Conservation (phyloP, 1,284 basidiomycete species). For the Trichosporon sp. region DNA sequence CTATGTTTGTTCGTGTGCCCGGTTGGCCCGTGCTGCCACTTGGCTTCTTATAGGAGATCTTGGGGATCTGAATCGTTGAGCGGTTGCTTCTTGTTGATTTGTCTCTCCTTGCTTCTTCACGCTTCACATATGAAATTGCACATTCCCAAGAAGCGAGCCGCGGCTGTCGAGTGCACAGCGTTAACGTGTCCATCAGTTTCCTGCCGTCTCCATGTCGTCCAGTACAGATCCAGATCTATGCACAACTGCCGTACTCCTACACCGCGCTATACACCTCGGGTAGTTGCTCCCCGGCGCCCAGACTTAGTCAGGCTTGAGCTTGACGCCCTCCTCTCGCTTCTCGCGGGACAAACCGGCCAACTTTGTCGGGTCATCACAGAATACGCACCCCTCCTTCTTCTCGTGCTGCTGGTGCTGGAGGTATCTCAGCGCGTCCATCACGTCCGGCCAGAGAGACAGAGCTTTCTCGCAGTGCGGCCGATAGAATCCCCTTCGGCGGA, state of each 20-base stretch:
- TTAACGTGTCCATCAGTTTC: not conserved
- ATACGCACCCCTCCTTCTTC: not conserved
- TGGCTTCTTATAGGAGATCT: too few species aligned
- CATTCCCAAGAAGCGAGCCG: too few species aligned
- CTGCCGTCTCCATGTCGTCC: not conserved
- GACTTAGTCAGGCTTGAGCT: constrained; percentile 4
- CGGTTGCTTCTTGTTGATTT: too few species aligned
- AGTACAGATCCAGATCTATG: not conserved
- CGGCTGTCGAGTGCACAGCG: too few species aligned
- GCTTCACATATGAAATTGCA: too few species aligned
- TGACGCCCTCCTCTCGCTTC: constrained; percentile 2
- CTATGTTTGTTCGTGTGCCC: too few species aligned
- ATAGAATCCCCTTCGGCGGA: not conserved
- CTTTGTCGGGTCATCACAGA: not conserved
- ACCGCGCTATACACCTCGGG: not conserved
- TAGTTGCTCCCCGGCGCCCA: not conserved
- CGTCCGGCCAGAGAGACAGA: not conserved
- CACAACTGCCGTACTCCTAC: not conserved
- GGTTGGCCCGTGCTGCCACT: too few species aligned
- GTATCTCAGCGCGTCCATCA: constrained; percentile 1
- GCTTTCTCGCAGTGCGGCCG: not conserved
- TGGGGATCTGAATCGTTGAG: too few species aligned
- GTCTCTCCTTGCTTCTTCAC: too few species aligned
- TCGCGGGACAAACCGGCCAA: not conserved
- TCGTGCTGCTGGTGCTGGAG: constrained; percentile 7